These are phyloP conservation scores for Neospermospora avenae DNA, from an alignment of 2,329 filamentous ascomycete species.

Conservation along the genomic window DNA sequence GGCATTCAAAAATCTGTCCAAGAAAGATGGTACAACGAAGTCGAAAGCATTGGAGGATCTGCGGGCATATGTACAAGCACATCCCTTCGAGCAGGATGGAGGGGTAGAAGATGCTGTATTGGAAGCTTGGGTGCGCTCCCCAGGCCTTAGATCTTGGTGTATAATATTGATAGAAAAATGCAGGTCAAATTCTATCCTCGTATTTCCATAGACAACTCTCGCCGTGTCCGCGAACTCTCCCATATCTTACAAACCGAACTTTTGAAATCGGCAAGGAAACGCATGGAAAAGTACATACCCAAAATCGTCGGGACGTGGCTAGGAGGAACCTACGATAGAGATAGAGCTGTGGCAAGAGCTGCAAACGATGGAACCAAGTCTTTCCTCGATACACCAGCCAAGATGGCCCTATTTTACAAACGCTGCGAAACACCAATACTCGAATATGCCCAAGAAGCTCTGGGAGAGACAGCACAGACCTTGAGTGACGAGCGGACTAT, in stretches of 20 bases:
- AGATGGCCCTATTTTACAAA: constrained; percentile 71
- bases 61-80: constrained; percentile 57
- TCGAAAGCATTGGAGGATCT: constrained; percentile 87
- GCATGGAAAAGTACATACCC: constrained; percentile 76
- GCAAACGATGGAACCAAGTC: constrained; percentile 71
- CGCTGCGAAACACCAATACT: constrained; percentile 79
- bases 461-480: constrained; percentile 75
- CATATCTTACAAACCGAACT: constrained; percentile 69
- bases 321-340: constrained; percentile 81
- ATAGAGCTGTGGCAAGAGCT: constrained; percentile 71
- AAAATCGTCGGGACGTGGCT: constrained; percentile 86
- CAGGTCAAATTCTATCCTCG: constrained; percentile 85
- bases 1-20: constrained; percentile 86
- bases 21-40: constrained; percentile 92
- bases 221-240: constrained; percentile 81
- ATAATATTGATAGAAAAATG: constrained; percentile 1
- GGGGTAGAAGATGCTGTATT: constrained; percentile 78
- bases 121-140: constrained; percentile 74
- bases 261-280: constrained; percentile 66
- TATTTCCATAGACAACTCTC: constrained; percentile 83
- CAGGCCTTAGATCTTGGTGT: background rate
- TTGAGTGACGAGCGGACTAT: constrained; percentile 87
- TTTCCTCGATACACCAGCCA: constrained; percentile 78
- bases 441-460: constrained; percentile 75
- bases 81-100: constrained; percentile 50